Evolutionary conservation across 2,329 filamentous ascomycete genomes (phyloP).

Genomic region (Alternaria tenuissima): DNA sequence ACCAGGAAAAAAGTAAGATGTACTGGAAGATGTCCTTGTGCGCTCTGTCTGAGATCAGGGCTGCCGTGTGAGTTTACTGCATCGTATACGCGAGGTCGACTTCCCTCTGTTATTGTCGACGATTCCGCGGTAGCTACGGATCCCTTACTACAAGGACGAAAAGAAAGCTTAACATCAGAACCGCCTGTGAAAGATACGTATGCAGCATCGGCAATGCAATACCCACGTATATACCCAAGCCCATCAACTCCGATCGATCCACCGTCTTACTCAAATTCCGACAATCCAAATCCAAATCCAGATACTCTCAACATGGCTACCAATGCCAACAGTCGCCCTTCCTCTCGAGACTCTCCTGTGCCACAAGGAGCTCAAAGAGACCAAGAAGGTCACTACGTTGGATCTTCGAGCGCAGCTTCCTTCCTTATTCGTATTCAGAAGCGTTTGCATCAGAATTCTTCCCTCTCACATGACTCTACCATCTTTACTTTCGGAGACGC

Average conservation of each 20-base stretch:
- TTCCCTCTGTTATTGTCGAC: constrained; percentile 53
- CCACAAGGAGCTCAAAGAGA: constrained; percentile 54
- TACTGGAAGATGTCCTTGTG: constrained; percentile 48
- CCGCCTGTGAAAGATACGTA: constrained; percentile 18
- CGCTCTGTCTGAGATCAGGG: constrained; percentile 42
- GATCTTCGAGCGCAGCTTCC: constrained; percentile 58
- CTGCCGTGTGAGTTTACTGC: constrained; percentile 60
- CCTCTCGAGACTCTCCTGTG: constrained; percentile 56
- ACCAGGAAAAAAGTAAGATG: constrained; percentile 50
- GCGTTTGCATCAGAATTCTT: constrained; percentile 54
- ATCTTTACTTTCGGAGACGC: constrained; percentile 63
- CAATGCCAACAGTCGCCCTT: constrained; percentile 28
- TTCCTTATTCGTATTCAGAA: constrained; percentile 62
- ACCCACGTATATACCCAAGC: constrained; percentile 25
- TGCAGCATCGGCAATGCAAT: constrained; percentile 29
- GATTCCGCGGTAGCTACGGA: constrained; percentile 37
- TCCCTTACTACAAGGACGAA: constrained; percentile 25
- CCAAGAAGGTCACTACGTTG: constrained; percentile 59
- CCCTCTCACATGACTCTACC: constrained; percentile 51
- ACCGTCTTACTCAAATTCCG: constrained; percentile 18
- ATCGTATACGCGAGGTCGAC: constrained; percentile 58
- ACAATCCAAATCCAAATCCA: neutral
- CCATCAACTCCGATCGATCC: constrained; percentile 24
- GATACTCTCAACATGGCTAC: constrained; percentile 25
- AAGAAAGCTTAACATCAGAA: constrained; percentile 20